Percentiles rank a stretch among this genome's conserved stretches.
Evolutionary conservation across 2,329 filamentous ascomycete genomes (phyloP).

Genomic region (Pyricularia pennisetigena): DNA sequence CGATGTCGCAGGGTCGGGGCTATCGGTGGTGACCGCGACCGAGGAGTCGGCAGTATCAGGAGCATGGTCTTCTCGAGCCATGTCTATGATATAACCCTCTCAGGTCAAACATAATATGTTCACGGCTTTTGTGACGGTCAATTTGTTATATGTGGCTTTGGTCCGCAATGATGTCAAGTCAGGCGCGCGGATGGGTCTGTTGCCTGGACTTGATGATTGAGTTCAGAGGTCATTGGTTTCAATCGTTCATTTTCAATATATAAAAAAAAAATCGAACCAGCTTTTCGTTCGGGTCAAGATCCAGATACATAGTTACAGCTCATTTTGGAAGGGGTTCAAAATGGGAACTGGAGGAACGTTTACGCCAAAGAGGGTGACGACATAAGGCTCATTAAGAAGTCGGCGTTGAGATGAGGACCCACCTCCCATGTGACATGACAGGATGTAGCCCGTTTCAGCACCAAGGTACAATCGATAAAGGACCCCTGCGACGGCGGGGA

Average conservation of each 20-base stretch:
- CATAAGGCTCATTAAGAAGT: not conserved
- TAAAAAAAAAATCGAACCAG: not conserved
- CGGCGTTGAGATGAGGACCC: not conserved
- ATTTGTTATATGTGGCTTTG: not conserved
- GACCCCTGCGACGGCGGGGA: not conserved
- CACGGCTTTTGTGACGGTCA: not conserved
- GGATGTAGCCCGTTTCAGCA: not conserved
- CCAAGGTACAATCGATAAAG: not conserved
- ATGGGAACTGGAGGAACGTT: not conserved
- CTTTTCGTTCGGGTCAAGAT: not conserved
- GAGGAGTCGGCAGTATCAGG: not conserved
- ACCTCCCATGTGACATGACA: not conserved
- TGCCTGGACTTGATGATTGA: not conserved
- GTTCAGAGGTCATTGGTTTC: not conserved
- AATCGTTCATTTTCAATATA: not conserved
- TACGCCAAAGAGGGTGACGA: not conserved
- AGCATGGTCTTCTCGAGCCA: not conserved
- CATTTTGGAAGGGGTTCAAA: not conserved
- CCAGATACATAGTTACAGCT: not conserved
- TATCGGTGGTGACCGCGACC: not conserved
- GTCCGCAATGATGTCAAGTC: not conserved
- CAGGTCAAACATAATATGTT: not conserved
- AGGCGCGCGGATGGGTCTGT: not conserved
- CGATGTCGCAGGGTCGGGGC: not conserved
- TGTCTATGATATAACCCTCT: constrained; percentile 1